Conservation (phyloP, 805 yeast genomes). For the Candida sakaeoensis region DNA sequence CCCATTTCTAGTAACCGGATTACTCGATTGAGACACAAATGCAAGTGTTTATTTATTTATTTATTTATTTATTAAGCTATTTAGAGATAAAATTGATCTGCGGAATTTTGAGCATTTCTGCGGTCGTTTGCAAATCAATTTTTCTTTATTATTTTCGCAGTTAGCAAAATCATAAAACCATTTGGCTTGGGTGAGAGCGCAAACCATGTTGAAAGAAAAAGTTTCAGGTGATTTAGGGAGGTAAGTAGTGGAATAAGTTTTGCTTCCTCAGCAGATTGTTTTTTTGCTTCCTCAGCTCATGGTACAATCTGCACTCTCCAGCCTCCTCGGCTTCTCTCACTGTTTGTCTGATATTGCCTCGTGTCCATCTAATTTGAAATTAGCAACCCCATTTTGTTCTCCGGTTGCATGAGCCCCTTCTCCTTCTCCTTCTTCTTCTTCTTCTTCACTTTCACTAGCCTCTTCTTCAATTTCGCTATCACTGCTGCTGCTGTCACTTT, state of each 20-base stretch:
- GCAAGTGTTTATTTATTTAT: too few species aligned
- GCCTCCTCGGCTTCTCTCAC: too few species aligned
- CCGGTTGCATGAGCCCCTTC: background rate
- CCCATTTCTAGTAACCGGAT: background rate
- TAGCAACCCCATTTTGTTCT: background rate
- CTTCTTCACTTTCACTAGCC: slow-evolving; percentile 5
- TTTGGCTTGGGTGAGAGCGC: too few species aligned
- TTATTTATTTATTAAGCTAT: too few species aligned
- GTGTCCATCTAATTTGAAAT: background rate
- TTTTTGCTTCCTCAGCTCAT: too few species aligned
- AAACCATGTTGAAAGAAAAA: too few species aligned
- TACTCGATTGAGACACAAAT: background rate
- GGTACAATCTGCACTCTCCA: too few species aligned
- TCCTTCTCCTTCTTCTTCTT: slow-evolving; percentile 1
- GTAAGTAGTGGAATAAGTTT: too few species aligned
- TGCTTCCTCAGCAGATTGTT: too few species aligned
- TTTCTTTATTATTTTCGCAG: background rate
- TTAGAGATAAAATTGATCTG: background rate
- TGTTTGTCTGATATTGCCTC: background rate
- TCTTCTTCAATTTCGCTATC: slow-evolving; percentile 13
- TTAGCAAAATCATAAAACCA: too few species aligned
- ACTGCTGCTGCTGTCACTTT: slow-evolving; percentile 11
- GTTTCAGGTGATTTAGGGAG: too few species aligned
- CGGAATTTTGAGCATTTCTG: background rate
- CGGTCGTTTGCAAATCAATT: background rate